phyloP scores from a whole-genome alignment of 2,329 filamentous ascomycete species.

The Neonectria neomacrospora region DNA sequence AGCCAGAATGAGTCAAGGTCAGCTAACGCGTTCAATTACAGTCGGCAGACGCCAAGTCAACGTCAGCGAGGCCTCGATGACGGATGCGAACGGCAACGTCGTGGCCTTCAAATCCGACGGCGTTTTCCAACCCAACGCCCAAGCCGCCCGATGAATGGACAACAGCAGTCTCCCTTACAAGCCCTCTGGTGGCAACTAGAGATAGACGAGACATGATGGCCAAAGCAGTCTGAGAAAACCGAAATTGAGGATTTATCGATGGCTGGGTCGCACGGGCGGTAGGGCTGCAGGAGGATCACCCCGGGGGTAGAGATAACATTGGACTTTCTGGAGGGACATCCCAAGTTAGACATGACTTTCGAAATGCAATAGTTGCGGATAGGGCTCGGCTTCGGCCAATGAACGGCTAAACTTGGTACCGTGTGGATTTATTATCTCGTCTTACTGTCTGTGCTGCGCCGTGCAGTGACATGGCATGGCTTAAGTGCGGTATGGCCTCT shows the following conservation, averaged over 20 bases:
- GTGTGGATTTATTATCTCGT: background rate
- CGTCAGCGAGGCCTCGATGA: slow-evolving; percentile 58
- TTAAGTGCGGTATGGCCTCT: background rate
- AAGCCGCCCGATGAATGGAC: slow-evolving; percentile 50
- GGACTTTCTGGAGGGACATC: slow-evolving; percentile 4
- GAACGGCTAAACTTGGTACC: background rate
- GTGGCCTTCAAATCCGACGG: slow-evolving; percentile 56
- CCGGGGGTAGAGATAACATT: background rate
- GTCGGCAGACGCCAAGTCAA: slow-evolving; percentile 39
- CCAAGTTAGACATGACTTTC: slow-evolving; percentile 21
- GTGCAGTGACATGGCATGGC: slow-evolving; percentile 5
- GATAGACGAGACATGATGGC: slow-evolving; percentile 1
- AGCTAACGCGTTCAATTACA: slow-evolving; percentile 24
- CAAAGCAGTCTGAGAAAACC: background rate
- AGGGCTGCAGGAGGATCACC: slow-evolving; percentile 22
- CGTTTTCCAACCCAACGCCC: slow-evolving; percentile 55
- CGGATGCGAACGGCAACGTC: slow-evolving; percentile 56
- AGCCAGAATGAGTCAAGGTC: background rate
- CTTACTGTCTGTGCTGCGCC: slow-evolving; percentile 13
- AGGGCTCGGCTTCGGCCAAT: slow-evolving; percentile 1
- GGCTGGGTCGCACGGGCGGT: slow-evolving; percentile 14
- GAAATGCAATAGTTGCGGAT: background rate
- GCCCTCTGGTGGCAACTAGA: background rate
- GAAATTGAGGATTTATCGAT: background rate
- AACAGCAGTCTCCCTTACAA: background rate